Base-by-base conservation (phyloP, 2,329 filamentous ascomycete genomes). In the Dactylellina parvicollis region DNA sequence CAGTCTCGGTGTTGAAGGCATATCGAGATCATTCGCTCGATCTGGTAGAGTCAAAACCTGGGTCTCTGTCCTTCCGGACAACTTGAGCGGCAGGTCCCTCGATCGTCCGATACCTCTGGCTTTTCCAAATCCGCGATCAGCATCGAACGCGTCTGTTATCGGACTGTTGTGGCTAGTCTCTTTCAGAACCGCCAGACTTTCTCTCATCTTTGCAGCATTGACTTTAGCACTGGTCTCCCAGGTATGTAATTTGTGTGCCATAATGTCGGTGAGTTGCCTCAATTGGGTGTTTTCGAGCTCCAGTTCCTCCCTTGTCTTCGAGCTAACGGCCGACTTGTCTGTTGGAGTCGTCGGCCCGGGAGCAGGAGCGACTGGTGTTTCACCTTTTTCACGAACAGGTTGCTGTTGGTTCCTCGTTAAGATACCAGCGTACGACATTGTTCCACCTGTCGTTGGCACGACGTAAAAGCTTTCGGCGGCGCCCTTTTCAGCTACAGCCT, bases 391-490 rank as follows among this genome's bases (percentile, higher is more conserved):
- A 9, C 18, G 16, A 1, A 36, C 55, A 78, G 60, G 36, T 46
- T 47, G 52, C 60, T 82, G 84, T 74, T 83, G 81, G 5, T 82
- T 82, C 24, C 83, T 81, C 30, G 81, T 89, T 18, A 96, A 83
- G 57, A 99, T 97, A 75, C 90, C 92, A 46, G 95, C 93, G 79
- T 98, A 99, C 0, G 92, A 95, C 72, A 93, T 90, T 1, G 92
- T 97, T 75, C 94, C 92, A 3, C 95, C 94, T 16, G 91, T 92
- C 0, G 91, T 91, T 2, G 94, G 95, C 0, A 99, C 95, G 0
- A 98, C 90, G 80, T 97, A 98, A 82, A 99, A 99, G 7, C 91
- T 95, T 77, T 91, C 90, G 69, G 85, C 86, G 14, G 86, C 83
- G 40, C 75, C 75, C 28, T 75, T 76, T 7, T 76, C 76, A 16